Evolutionary conservation across 768 basidiomycete species (phyloP).

Genomic region (Mycena metata): DNA sequence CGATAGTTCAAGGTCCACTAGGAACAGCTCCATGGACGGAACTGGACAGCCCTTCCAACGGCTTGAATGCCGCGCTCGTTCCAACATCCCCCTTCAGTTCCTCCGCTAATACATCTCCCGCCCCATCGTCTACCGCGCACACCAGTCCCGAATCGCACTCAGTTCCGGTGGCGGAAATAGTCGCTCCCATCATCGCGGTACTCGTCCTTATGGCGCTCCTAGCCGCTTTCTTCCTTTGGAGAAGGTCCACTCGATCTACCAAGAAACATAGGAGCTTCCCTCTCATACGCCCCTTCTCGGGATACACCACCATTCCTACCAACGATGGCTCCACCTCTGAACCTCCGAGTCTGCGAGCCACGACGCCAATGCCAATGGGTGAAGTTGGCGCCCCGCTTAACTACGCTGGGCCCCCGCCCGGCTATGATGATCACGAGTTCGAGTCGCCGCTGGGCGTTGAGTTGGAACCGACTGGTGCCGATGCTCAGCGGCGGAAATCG

Average conservation of each 20-base stretch:
- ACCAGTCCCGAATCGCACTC: neutral
- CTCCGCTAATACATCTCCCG: neutral
- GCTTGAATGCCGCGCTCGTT: neutral
- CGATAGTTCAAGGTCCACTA: conserved; percentile 3
- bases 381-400: neutral
- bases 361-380: neutral
- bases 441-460: neutral
- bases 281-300: neutral
- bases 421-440: neutral
- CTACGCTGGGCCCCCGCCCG: neutral
- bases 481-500: no score
- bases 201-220: neutral
- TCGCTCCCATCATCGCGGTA: conserved; percentile 2
- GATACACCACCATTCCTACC: neutral
- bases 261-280: neutral
- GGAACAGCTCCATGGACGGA: conserved; percentile 3
- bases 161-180: conserved; percentile 7
- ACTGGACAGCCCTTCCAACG: conserved; percentile 4
- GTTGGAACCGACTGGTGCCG: neutral
- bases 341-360: no score
- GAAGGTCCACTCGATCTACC: neutral
- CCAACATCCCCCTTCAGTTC: conserved; percentile 20
- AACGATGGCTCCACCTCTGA: neutral
- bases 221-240: neutral
- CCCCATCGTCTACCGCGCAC: neutral